A percentile compares a stretch with the other conserved stretches of the same genome.
These are phyloP conservation scores for Diplodia mutila DNA, from an alignment of 2,329 filamentous ascomycete species.

Conservation along the genomic window DNA sequence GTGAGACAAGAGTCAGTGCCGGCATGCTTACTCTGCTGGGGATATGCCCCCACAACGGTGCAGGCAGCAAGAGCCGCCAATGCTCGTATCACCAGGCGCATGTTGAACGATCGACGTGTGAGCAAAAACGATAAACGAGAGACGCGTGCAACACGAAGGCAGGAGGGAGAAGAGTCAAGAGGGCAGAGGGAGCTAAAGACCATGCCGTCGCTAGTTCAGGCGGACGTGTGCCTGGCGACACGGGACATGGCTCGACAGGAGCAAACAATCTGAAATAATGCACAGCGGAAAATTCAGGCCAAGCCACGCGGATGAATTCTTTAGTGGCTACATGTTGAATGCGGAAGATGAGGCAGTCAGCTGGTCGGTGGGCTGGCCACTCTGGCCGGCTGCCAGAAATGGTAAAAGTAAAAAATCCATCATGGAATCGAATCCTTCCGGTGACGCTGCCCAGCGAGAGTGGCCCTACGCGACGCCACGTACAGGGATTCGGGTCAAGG, in stretches of 20 bases:
- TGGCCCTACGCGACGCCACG: not conserved
- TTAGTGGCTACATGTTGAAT: too few species aligned
- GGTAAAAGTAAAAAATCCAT: not conserved
- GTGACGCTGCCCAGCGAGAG: not conserved
- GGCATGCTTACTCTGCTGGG: conserved; percentile 17
- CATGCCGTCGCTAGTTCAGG: not conserved
- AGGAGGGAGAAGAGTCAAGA: not conserved
- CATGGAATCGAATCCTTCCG: conserved; percentile 12
- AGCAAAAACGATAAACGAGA: not conserved
- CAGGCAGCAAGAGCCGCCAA: not conserved
- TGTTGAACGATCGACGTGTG: not conserved
- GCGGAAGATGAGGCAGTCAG: not conserved
- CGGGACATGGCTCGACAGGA: too few species aligned
- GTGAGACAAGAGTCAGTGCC: not conserved
- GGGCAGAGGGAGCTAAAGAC: not conserved
- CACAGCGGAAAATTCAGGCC: too few species aligned
- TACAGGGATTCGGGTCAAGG: not conserved
- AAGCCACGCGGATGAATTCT: too few species aligned
- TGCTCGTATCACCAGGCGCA: not conserved
- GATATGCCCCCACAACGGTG: not conserved
- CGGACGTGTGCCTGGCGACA: conserved; percentile 4
- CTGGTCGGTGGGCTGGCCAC: not conserved
- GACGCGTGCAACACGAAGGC: not conserved
- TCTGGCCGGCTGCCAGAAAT: too few species aligned
- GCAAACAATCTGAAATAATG: too few species aligned